Evolutionary conservation across 768 basidiomycete species (phyloP).

Genomic region (Tricholoma furcatifolium): DNA sequence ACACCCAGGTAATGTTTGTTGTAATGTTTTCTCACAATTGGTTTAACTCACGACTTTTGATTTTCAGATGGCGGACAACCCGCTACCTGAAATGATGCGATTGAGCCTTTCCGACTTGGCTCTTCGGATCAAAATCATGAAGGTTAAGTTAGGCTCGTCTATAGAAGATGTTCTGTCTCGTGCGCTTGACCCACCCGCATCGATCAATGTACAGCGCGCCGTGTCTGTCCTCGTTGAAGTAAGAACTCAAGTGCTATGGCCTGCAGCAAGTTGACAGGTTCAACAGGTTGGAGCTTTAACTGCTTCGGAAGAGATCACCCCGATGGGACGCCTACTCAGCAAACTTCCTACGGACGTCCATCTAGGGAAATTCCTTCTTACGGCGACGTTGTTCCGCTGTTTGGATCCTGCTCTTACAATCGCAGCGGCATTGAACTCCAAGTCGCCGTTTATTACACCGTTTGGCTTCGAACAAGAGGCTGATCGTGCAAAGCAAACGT

Average conservation of each 20-base stretch:
- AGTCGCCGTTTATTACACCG: conserved; percentile 90
- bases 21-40: conserved; percentile 19
- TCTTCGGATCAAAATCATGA: conserved; percentile 91
- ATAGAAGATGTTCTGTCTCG: conserved; percentile 89
- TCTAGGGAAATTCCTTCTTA: conserved; percentile 88
- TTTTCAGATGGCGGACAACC: conserved; percentile 79
- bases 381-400: conserved; percentile 82
- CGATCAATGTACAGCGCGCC: conserved; percentile 87
- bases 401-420: conserved; percentile 97
- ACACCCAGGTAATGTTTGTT: conserved; percentile 51
- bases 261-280: neutral
- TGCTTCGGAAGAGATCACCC: conserved; percentile 84
- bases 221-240: conserved; percentile 91
- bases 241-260: conserved; percentile 8
- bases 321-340: conserved; percentile 87
- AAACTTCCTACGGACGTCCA: conserved; percentile 95
- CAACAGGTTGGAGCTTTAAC: conserved; percentile 83
- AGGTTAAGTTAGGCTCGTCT: conserved; percentile 76
- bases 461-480: conserved; percentile 88
- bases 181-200: conserved; percentile 86
- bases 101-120: conserved; percentile 91
- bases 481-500: conserved; percentile 76
- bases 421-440: conserved; percentile 88
- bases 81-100: conserved; percentile 93
- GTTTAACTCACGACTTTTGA: neutral